Base-by-base conservation (phyloP, 2,329 filamentous ascomycete species). In the Trichophyton schoenleinii region DNA sequence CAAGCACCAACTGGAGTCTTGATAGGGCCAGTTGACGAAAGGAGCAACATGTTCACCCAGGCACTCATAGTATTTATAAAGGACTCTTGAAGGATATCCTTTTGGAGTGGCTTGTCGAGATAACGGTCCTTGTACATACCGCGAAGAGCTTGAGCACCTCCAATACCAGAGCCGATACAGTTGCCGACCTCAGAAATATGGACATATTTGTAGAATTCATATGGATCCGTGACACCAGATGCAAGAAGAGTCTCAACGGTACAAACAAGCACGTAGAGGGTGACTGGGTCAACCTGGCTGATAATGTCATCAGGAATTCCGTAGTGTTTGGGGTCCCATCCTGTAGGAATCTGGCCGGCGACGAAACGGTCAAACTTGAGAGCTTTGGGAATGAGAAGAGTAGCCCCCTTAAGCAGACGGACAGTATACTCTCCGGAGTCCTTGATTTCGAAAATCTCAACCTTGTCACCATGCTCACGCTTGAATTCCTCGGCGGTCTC, bases 21-120 rank as follows among this genome's bases (percentile, higher is more conserved):
- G 82, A 99, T 97, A 48, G 94, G 90, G 67, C 94, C 94, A 59
- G 94, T 97, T 3, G 94, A 97, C 3, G 94, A 99, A 66, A 99
- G 80, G 66, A 99, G 81, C 77, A 99, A 80, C 94, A 99, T 99
- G 81, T 99, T 99, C 62, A 99, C 91, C 94, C 94, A 99, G 15
- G 94, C 94, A 68, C 89, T 87, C 92, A 99, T 99, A 61, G 94
- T 99, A 82, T 99, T 99, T 83, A 99, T 97, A 81, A 99, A 99
- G 11, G 94, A 97, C 78, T 99, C 94, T 73, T 99, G 95, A 13
- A 99, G 83, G 72, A 99, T 96, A 72, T 99, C 94, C 78, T 97
- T 99, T 78, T 99, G 95, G 58, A 99, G 84, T 61, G 92, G 94
- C 79, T 91, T 94, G 79, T 99, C 94, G 65, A 97, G 82, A 84